phyloP scores from a whole-genome alignment of 2,329 filamentous ascomycete species.

The Apiospora kogelbergensis region DNA sequence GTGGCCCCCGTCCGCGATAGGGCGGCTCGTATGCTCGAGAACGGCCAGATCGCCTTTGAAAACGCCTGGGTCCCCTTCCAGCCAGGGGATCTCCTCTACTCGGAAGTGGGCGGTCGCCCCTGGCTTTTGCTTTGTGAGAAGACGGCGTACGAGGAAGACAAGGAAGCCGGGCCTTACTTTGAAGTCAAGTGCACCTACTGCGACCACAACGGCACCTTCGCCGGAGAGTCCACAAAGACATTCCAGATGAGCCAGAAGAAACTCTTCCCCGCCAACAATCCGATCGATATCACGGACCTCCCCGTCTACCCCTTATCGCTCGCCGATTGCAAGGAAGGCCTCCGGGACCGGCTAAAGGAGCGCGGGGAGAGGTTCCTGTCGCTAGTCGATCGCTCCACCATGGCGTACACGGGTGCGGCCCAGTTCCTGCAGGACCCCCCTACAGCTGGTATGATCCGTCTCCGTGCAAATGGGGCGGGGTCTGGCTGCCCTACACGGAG shows the following conservation, averaged over 20 bases:
- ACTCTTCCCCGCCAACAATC: slow-evolving; percentile 24
- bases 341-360: slow-evolving; percentile 19
- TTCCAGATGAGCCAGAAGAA: slow-evolving; percentile 21
- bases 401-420: slow-evolving; percentile 26
- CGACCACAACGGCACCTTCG: slow-evolving; percentile 22
- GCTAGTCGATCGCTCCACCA: slow-evolving; percentile 19
- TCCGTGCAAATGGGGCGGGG: slow-evolving; percentile 15
- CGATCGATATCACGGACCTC: slow-evolving; percentile 24
- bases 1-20: slow-evolving; percentile 6
- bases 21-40: slow-evolving; percentile 21
- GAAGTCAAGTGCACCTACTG: slow-evolving; percentile 27
- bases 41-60: slow-evolving; percentile 24
- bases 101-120: slow-evolving; percentile 17
- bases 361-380: slow-evolving; percentile 27
- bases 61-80: slow-evolving; percentile 29
- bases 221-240: slow-evolving; percentile 19
- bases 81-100: slow-evolving; percentile 27
- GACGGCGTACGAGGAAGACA: slow-evolving; percentile 25
- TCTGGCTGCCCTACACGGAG: slow-evolving; percentile 30
- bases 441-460: slow-evolving; percentile 21
- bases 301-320: slow-evolving; percentile 24
- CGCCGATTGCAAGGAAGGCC: slow-evolving; percentile 16
- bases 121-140: slow-evolving; percentile 28
- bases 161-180: slow-evolving; percentile 21
- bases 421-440: slow-evolving; percentile 27